phyloP scores from a whole-genome alignment of 495 filamentous ascomycete species.

The Tricharina praecox region DNA sequence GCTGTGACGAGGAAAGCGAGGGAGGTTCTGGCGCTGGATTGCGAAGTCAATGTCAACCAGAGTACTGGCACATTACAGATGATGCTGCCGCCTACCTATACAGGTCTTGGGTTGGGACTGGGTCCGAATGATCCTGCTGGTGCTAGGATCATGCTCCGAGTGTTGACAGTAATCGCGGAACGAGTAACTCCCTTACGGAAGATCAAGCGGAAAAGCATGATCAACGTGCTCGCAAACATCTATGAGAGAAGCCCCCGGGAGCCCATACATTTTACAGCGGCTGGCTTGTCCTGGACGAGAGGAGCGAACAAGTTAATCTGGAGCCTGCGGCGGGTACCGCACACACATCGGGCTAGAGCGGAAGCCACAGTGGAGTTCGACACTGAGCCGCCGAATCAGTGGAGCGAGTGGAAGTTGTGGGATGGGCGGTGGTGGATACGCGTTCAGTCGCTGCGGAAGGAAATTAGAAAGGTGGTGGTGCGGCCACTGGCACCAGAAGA shows the following conservation, averaged over 20 bases:
- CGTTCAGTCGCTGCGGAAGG: conserved; percentile 20
- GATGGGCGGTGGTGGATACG: conserved; percentile 77
- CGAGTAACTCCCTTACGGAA: neutral
- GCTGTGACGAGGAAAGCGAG: neutral
- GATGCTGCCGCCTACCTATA: neutral
- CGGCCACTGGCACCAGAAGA: neutral
- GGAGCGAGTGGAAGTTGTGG: conserved; percentile 43
- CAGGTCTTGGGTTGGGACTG: neutral
- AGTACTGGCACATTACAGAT: neutral
- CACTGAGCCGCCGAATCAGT: neutral
- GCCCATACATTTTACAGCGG: conserved; percentile 14
- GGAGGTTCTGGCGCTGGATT: neutral
- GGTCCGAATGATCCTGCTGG: neutral
- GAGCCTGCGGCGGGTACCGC: neutral
- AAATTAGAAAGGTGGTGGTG: neutral
- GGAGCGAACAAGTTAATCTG: neutral
- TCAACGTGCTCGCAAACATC: conserved; percentile 6
- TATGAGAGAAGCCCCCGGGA: conserved; percentile 25
- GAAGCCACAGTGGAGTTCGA: neutral
- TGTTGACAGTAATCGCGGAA: neutral
- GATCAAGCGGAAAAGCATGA: conserved; percentile 7
- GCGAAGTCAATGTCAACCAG: neutral
- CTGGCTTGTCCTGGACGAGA: conserved; percentile 16
- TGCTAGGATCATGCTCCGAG: neutral
- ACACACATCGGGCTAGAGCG: neutral